Evolutionary conservation across 208 protist genomes (phyloP).

Genomic region (Trypanosoma congolense): DNA sequence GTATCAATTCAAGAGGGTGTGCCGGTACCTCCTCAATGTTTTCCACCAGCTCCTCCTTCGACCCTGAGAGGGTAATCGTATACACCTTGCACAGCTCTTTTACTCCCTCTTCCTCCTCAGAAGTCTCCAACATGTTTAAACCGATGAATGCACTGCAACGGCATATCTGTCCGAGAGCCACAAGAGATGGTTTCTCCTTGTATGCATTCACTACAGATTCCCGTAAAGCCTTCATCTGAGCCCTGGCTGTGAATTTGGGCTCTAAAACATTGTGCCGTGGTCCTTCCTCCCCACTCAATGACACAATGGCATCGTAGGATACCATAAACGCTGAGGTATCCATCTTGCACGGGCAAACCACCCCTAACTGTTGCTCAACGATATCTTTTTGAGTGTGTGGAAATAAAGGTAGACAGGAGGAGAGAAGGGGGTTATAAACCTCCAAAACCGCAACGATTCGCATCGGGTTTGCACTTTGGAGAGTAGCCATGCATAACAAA

Average conservation of each 20-base stretch:
- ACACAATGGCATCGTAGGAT: slow-evolving; percentile 47
- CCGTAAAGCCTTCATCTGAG: slow-evolving; percentile 47
- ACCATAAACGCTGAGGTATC: slow-evolving; percentile 36
- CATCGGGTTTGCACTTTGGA: no score
- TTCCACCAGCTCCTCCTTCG: slow-evolving; percentile 26
- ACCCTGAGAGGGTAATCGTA: slow-evolving; percentile 27
- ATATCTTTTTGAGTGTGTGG: no score
- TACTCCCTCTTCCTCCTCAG: slow-evolving; percentile 62
- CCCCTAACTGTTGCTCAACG: no score
- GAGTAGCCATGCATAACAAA: no score
- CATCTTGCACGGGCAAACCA: no score
- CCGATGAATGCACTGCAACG: slow-evolving; percentile 64
- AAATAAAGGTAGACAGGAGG: no score
- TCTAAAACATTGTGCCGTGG: slow-evolving; percentile 69
- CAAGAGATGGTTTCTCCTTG: slow-evolving; percentile 20
- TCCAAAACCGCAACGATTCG: no score
- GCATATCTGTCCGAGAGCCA: slow-evolving; percentile 60
- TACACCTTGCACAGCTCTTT: slow-evolving; percentile 49
- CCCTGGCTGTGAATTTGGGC: slow-evolving; percentile 67
- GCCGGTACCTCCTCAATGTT: slow-evolving; percentile 21
- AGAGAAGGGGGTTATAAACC: no score
- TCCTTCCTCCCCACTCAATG: slow-evolving; percentile 54
- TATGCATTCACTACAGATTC: slow-evolving; percentile 60
- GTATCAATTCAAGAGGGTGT: slow-evolving; percentile 35
- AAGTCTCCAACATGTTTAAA: slow-evolving; percentile 66